A percentile compares a stretch with the other conserved stretches of the same genome.
These are phyloP conservation scores for Candida nemodendra DNA, from an alignment of 805 yeast species.

Conservation along the genomic window DNA sequence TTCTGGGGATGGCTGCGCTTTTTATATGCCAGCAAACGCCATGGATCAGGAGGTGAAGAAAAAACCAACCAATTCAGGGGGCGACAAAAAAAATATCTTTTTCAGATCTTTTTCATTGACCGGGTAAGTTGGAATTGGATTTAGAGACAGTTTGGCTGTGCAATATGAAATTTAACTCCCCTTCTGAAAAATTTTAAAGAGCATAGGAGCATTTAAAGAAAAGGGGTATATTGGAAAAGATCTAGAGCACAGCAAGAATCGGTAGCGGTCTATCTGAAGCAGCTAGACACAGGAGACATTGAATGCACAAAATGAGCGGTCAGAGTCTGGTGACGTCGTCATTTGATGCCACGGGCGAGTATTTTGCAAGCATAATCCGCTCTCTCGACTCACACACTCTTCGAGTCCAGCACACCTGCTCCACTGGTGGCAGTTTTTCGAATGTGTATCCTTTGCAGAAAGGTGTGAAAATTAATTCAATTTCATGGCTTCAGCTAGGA, in stretches of 20 bases:
- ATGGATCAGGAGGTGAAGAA: slow-evolving; percentile 2
- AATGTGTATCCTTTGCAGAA: slow-evolving; percentile 52
- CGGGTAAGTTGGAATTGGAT: neutral
- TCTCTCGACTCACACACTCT: slow-evolving; percentile 72
- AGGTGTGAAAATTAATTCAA: slow-evolving; percentile 44
- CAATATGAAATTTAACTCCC: too few species aligned
- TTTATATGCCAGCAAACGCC: slow-evolving; percentile 6
- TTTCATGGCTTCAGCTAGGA: slow-evolving; percentile 49
- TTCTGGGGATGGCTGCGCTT: slow-evolving; percentile 8
- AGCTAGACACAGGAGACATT: neutral
- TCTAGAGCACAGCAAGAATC: too few species aligned
- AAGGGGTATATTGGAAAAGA: too few species aligned
- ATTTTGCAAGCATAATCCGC: slow-evolving; percentile 61
- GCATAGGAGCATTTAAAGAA: neutral
- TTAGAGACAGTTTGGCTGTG: slow-evolving; percentile 10
- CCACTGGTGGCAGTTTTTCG: slow-evolving; percentile 36
- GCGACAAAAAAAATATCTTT: too few species aligned
- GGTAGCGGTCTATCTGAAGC: neutral
- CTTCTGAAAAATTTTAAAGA: slow-evolving; percentile 16
- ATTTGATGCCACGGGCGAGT: slow-evolving; percentile 63
- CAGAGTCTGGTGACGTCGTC: slow-evolving; percentile 36
- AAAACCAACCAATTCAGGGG: slow-evolving; percentile 3
- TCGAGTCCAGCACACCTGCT: slow-evolving; percentile 52
- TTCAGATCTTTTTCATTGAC: neutral
- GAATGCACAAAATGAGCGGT: slow-evolving; percentile 4